These are phyloP conservation scores for Handroanthus guayacan DNA, from an alignment of 257 asterid species.

Conservation along the genomic window DNA sequence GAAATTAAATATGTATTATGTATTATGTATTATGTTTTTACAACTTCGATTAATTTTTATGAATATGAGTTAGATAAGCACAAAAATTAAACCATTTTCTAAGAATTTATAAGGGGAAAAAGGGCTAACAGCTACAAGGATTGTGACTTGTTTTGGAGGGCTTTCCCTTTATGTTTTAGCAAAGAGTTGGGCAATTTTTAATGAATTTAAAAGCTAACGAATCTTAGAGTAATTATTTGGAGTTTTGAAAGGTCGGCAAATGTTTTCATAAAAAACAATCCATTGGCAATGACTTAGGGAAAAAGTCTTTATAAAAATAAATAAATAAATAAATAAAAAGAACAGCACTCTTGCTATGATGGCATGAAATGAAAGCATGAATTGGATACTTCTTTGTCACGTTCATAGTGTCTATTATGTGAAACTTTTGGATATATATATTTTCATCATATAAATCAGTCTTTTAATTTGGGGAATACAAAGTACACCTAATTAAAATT, in stretches of 20 bases:
- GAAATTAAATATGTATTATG: too few species aligned
- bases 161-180: constrained; percentile 12
- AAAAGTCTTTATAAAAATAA: background rate
- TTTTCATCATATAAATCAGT: background rate
- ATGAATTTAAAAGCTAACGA: constrained; percentile 10
- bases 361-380: constrained; percentile 4
- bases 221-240: constrained; percentile 8
- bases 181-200: constrained; percentile 17
- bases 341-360: constrained; percentile 38
- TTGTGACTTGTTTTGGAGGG: constrained; percentile 18
- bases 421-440: background rate
- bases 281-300: constrained; percentile 12
- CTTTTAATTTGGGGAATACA: background rate
- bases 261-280: constrained; percentile 21
- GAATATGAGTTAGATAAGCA: too few species aligned
- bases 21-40: background rate
- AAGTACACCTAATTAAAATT: constrained; percentile 12
- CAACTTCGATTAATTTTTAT: background rate
- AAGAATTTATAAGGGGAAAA: background rate
- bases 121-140: background rate
- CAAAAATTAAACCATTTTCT: background rate
- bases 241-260: constrained; percentile 29
- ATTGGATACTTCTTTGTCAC: constrained; percentile 36
- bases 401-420: constrained; percentile 21
- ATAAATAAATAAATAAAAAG: background rate